Conservation (phyloP, 805 yeast genomes). For the Candida suzukii region DNA sequence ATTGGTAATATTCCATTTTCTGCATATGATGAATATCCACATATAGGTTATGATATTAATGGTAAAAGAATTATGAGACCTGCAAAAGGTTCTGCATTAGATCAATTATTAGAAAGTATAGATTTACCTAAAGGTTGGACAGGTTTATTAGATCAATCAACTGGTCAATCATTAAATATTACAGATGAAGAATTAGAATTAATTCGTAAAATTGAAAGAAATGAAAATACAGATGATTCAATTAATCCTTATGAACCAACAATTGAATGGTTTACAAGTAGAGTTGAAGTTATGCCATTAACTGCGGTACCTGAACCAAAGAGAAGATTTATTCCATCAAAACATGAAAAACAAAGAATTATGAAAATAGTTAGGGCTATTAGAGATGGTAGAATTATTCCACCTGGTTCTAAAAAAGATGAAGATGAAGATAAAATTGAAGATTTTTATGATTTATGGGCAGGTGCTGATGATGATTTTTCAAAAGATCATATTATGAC, state of each 20-base stretch:
- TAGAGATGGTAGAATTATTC: constrained; percentile 89
- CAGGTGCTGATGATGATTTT: constrained; percentile 50
- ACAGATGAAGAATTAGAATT: constrained; percentile 84
- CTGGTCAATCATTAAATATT: constrained; percentile 80
- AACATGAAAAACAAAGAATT: constrained; percentile 91
- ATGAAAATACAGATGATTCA: constrained; percentile 73
- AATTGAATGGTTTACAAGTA: constrained; percentile 90
- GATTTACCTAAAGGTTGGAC: constrained; percentile 99
- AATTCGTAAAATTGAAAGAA: constrained; percentile 76
- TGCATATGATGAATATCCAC: constrained; percentile 96
- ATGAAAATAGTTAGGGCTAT: constrained; percentile 96
- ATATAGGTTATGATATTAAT: constrained; percentile 92
- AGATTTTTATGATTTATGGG: constrained; percentile 75
- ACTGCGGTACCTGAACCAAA: constrained; percentile 96
- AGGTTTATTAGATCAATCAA: constrained; percentile 82
- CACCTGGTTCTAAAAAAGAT: constrained; percentile 54
- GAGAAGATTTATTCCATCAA: constrained; percentile 92
- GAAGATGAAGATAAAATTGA: constrained; percentile 36
- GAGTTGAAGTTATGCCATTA: constrained; percentile 83
- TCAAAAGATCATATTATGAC: constrained; percentile 78
- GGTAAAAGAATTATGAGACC: constrained; percentile 99
- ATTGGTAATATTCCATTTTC: constrained; percentile 90
- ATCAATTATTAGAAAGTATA: constrained; percentile 78
- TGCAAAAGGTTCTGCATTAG: constrained; percentile 92
- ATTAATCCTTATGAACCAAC: constrained; percentile 89